phyloP scores from a whole-genome alignment of 352 stramenopile species.

The Phytophthora pisi region DNA sequence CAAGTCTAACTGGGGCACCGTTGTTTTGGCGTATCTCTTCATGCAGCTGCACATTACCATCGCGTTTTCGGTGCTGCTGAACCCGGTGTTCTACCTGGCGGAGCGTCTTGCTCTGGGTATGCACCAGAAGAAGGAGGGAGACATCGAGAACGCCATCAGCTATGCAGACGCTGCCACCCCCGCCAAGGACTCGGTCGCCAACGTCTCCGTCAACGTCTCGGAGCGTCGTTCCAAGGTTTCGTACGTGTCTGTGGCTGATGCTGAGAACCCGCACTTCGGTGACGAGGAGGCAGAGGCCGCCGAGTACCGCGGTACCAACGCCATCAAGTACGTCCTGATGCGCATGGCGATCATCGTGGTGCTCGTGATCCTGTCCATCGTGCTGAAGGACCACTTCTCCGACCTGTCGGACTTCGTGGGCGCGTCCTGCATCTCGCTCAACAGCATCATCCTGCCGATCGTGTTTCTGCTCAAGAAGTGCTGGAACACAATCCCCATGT shows the following conservation, averaged over 20 bases:
- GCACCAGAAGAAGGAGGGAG: slow-evolving; percentile 48
- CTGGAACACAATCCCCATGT: slow-evolving; percentile 24
- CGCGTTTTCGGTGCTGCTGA: slow-evolving; percentile 63
- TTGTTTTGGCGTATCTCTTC: slow-evolving; percentile 49
- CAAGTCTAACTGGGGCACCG: slow-evolving; percentile 30
- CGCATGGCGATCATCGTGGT: slow-evolving; percentile 41
- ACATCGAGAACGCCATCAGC: slow-evolving; percentile 39
- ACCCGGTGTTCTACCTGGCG: slow-evolving; percentile 60
- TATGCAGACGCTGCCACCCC: slow-evolving; percentile 31
- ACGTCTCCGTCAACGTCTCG: slow-evolving; percentile 34
- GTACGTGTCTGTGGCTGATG: slow-evolving; percentile 34
- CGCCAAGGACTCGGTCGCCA: slow-evolving; percentile 29
- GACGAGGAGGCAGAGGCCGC: slow-evolving; percentile 25
- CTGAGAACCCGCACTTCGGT: slow-evolving; percentile 27
- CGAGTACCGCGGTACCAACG: slow-evolving; percentile 40
- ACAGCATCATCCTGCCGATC: slow-evolving; percentile 46
- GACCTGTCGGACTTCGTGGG: slow-evolving; percentile 51
- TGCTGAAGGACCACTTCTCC: slow-evolving; percentile 48
- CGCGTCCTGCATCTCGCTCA: slow-evolving; percentile 47
- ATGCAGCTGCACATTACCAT: slow-evolving; percentile 54
- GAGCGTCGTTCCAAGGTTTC: slow-evolving; percentile 31
- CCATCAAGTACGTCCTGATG: slow-evolving; percentile 44
- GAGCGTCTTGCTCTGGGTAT: slow-evolving; percentile 40
- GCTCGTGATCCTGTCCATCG: slow-evolving; percentile 45
- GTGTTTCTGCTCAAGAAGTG: slow-evolving; percentile 34